phyloP scores from a whole-genome alignment of 306 rosid species.

The Lathyrus aphaca region DNA sequence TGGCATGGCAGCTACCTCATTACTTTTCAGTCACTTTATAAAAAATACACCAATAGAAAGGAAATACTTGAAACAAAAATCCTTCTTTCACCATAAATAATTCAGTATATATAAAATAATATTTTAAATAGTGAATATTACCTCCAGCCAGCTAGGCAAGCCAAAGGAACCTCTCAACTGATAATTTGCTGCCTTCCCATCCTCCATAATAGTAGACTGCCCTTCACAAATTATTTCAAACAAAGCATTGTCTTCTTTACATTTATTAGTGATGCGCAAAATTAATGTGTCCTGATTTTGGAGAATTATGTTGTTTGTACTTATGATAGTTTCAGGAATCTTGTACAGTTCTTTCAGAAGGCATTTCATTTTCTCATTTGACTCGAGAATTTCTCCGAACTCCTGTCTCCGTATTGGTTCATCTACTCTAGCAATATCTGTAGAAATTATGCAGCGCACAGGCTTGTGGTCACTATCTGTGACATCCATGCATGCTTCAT shows the following conservation, averaged over 20 bases:
- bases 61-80: conserved; percentile 10
- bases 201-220: conserved; percentile 57
- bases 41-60: background rate
- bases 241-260: conserved; percentile 60
- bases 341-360: too few relatives aligned
- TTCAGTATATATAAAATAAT: background rate
- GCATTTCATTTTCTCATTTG: too few relatives aligned
- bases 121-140: conserved; percentile 49
- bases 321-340: too few relatives aligned
- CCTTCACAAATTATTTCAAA: conserved; percentile 87
- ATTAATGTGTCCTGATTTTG: conserved; percentile 79
- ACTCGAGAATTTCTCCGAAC: too few relatives aligned
- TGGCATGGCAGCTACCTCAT: conserved; percentile 7
- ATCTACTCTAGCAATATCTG: conserved; percentile 87
- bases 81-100: background rate
- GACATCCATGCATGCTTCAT: conserved; percentile 97
- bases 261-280: conserved; percentile 86
- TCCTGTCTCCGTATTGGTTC: too few relatives aligned
- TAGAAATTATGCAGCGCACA: conserved; percentile 83
- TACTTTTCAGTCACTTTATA: background rate
- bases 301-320: too few relatives aligned
- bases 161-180: conserved; percentile 80
- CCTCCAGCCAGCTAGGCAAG: conserved; percentile 98
- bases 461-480: conserved; percentile 99
- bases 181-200: conserved; percentile 59